phyloP scores from a whole-genome alignment of 805 yeast species.

The Metschnikowia orientalis region DNA sequence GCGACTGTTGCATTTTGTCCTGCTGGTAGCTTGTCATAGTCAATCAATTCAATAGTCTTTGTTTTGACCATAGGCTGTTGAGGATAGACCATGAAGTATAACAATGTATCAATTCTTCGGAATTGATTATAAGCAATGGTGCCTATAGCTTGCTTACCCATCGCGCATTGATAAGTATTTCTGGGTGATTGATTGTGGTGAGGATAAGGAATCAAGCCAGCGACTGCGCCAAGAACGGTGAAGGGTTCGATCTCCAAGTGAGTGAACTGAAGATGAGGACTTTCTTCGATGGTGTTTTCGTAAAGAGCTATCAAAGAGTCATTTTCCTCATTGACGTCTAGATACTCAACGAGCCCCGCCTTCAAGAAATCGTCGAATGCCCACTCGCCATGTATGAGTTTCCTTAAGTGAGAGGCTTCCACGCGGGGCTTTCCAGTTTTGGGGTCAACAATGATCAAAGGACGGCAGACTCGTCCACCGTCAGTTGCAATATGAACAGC shows the following conservation, averaged over 20 bases:
- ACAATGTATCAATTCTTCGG: slow-evolving; percentile 87
- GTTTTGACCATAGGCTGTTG: slow-evolving; percentile 99
- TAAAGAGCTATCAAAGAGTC: slow-evolving; percentile 90
- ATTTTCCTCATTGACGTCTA: slow-evolving; percentile 96
- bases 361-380: slow-evolving; percentile 86
- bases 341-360: slow-evolving; percentile 86
- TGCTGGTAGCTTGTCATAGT: slow-evolving; percentile 95
- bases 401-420: slow-evolving; percentile 60
- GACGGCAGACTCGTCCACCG: slow-evolving; percentile 98
- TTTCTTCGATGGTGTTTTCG: slow-evolving; percentile 51
- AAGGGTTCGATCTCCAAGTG: slow-evolving; percentile 96
- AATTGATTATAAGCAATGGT: slow-evolving; percentile 97
- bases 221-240: slow-evolving; percentile 88
- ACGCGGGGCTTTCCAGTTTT: slow-evolving; percentile 59
- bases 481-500: slow-evolving; percentile 98
- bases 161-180: slow-evolving; percentile 90
- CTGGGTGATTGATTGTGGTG: slow-evolving; percentile 92
- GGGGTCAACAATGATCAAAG: slow-evolving; percentile 79
- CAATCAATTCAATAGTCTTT: slow-evolving; percentile 89
- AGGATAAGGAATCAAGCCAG: slow-evolving; percentile 88
- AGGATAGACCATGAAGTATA: slow-evolving; percentile 96
- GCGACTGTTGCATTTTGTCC: slow-evolving; percentile 99
- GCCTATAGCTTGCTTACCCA: slow-evolving; percentile 99
- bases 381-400: slow-evolving; percentile 64
- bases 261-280: slow-evolving; percentile 52